Conservation (phyloP, 306 rosid species). For the Vigna unguiculata region DNA sequence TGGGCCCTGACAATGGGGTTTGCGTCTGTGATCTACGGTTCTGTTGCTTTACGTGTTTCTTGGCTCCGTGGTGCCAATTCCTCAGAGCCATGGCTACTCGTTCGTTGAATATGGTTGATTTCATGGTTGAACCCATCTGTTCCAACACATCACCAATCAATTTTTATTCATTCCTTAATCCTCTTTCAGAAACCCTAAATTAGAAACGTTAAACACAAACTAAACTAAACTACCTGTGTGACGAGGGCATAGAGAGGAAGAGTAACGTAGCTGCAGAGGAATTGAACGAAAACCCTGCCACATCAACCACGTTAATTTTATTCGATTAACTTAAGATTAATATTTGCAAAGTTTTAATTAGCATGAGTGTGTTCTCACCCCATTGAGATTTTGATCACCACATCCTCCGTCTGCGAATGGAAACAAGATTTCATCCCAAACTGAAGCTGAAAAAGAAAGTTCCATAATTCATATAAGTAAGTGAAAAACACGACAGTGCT, state of each 20-base stretch:
- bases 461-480: not conserved
- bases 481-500: too few relatives aligned
- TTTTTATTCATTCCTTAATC: not conserved
- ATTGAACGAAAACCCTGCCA: slow-evolving; percentile 14
- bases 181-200: not conserved
- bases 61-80: slow-evolving; percentile 74
- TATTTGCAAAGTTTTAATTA: not conserved
- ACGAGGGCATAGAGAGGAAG: slow-evolving; percentile 25
- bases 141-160: not conserved
- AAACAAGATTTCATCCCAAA: slow-evolving; percentile 11
- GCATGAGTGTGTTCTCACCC: not conserved
- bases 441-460: not conserved
- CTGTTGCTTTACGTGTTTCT: slow-evolving; percentile 56
- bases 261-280: slow-evolving; percentile 19
- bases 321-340: not conserved
- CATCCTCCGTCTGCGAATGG: not conserved
- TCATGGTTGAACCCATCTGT: slow-evolving; percentile 84
- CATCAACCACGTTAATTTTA: not conserved
- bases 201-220: not conserved
- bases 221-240: not conserved
- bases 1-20: slow-evolving; percentile 59
- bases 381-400: slow-evolving; percentile 14
- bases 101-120: slow-evolving; percentile 74
- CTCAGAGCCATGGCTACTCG: slow-evolving; percentile 69
- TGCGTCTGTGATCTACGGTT: slow-evolving; percentile 46